These are phyloP conservation scores for Stephanocyclus meneghinianus DNA, from an alignment of 352 stramenopile genomes.

Conservation along the genomic window DNA sequence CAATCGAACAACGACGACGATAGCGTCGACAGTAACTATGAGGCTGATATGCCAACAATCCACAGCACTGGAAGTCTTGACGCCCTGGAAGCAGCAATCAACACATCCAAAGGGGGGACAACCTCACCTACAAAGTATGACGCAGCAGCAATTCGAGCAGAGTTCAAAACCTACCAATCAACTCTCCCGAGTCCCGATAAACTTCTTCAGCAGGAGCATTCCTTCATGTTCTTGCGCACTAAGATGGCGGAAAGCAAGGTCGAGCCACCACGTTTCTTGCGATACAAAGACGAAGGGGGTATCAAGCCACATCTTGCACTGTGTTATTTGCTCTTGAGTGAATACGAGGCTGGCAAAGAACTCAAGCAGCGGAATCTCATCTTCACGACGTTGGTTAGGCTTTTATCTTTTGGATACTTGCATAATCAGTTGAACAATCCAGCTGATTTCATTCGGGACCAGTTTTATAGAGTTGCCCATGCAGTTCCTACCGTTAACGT, in stretches of 20 bases:
- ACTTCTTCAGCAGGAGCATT: conserved; percentile 43
- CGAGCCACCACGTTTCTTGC: conserved; percentile 37
- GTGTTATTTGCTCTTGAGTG: conserved; percentile 36
- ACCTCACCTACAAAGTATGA: conserved; percentile 17
- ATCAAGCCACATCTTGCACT: conserved; percentile 44
- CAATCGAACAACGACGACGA: conserved; percentile 10
- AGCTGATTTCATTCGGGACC: conserved; percentile 43
- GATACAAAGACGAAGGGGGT: conserved; percentile 37
- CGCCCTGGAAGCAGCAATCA: conserved; percentile 8
- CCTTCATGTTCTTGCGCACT: conserved; percentile 20
- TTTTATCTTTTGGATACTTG: conserved; percentile 34
- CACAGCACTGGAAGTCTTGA: conserved; percentile 13
- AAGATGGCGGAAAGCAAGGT: conserved; percentile 25
- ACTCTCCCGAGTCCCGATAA: conserved; percentile 36
- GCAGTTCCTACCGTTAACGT: conserved; percentile 21
- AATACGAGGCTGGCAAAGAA: conserved; percentile 31
- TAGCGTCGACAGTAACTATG: conserved; percentile 33
- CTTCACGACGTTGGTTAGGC: conserved; percentile 8
- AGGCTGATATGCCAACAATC: conserved; percentile 31
- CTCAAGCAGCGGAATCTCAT: conserved; percentile 13
- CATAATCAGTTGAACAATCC: conserved; percentile 47
- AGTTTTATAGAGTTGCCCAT: conserved; percentile 36
- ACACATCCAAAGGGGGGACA: not conserved
- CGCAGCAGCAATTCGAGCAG: conserved; percentile 29
- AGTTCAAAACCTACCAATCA: conserved; percentile 49